Conservation (phyloP, 225 moss, liverwort and hornwort genomes). For the Sphagnum contortum region DNA sequence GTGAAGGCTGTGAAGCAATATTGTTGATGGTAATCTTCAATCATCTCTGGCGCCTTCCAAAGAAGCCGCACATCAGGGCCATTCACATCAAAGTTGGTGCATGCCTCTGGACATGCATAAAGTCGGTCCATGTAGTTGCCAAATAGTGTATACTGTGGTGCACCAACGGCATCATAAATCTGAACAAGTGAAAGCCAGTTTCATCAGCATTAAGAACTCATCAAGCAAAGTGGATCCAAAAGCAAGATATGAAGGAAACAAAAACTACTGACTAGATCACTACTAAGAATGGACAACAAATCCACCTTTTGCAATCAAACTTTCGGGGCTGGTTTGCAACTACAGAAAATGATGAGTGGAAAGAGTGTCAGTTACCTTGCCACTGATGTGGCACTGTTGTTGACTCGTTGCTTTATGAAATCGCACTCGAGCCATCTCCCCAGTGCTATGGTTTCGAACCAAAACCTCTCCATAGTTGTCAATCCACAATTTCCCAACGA, state of each 20-base stretch:
- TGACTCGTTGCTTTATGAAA: conserved; percentile 93
- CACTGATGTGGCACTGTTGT: conserved; percentile 85
- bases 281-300: no score
- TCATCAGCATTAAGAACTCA: no score
- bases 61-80: conserved; percentile 47
- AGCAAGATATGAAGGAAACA: no score
- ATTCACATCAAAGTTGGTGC: conserved; percentile 43
- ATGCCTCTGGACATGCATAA: conserved; percentile 58
- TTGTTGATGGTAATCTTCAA: conserved; percentile 93
- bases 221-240: no score
- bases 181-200: conserved; percentile 14
- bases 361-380: conserved; percentile 46
- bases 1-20: conserved; percentile 89
- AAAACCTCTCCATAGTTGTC: conserved; percentile 95
- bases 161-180: conserved; percentile 71
- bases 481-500: conserved; percentile 93
- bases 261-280: no score
- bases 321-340: no score
- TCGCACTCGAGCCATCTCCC: conserved; percentile 76
- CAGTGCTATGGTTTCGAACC: conserved; percentile 73
- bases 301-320: no score
- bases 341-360: no score
- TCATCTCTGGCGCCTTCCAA: conserved; percentile 65
- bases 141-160: conserved; percentile 54
- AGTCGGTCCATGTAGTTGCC: conserved; percentile 91